These are phyloP conservation scores for Mycena olivaceomarginata DNA, from an alignment of 768 basidiomycete species.

Conservation along the genomic window DNA sequence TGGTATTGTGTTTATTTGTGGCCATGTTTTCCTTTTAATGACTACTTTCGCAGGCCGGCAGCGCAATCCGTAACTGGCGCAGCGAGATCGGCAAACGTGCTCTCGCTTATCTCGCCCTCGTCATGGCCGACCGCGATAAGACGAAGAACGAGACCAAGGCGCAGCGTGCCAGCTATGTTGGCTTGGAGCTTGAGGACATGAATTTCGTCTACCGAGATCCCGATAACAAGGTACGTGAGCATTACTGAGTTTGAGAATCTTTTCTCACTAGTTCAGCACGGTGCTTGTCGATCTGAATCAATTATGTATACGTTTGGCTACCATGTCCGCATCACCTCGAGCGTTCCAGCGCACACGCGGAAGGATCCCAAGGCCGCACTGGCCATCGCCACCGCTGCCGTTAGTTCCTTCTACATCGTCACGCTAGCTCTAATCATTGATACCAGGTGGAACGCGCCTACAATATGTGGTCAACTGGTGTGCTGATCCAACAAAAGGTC, in stretches of 20 bases:
- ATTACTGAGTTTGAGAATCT: not conserved
- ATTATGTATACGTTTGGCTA: not conserved
- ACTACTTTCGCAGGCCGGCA: not conserved
- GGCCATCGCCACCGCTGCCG: not conserved
- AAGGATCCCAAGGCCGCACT: not conserved
- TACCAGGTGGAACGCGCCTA: not conserved
- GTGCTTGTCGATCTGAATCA: not conserved
- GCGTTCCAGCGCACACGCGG: not conserved
- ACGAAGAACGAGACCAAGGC: not conserved
- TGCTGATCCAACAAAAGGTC: not conserved
- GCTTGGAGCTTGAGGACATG: not conserved
- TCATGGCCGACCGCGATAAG: not conserved
- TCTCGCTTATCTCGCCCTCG: not conserved
- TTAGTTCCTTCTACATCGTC: not conserved
- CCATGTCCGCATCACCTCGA: not conserved
- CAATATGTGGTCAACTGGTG: not conserved
- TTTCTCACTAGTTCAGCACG: not conserved
- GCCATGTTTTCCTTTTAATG: too few species aligned
- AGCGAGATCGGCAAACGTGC: slow-evolving; percentile 1
- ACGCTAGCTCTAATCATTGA: not conserved
- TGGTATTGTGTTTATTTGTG: not conserved
- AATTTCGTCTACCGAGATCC: slow-evolving; percentile 1
- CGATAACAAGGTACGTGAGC: not conserved
- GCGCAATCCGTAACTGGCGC: not conserved
- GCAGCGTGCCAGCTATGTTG: not conserved